Conservation (phyloP, 2,329 filamentous ascomycete species). For the Rhynchosporium graminicola region DNA sequence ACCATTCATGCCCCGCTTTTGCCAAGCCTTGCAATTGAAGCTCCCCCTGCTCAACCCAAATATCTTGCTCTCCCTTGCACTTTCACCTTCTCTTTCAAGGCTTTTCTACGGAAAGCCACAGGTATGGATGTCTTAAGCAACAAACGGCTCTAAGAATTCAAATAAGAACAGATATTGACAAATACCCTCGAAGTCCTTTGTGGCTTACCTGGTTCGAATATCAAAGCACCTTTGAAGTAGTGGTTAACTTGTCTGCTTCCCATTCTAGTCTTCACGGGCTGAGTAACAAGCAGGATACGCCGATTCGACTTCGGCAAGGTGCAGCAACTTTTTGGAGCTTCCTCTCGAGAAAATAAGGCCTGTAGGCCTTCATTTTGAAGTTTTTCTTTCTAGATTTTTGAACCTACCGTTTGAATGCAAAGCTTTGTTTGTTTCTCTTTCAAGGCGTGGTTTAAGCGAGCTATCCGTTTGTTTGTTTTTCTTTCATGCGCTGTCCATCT, state of each 20-base stretch:
- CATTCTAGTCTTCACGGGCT: neutral
- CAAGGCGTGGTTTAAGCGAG: neutral
- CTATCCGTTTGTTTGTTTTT: neutral
- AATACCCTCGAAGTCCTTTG: neutral
- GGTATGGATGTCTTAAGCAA: neutral
- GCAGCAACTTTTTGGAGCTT: neutral
- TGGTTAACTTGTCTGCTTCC: conserved; percentile 20
- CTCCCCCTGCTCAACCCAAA: neutral
- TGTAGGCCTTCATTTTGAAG: neutral
- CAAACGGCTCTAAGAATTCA: neutral
- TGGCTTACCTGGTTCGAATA: neutral
- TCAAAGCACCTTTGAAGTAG: conserved; percentile 13
- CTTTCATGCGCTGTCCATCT: neutral
- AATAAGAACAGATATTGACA: neutral
- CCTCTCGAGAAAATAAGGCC: no score
- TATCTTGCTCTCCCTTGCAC: neutral
- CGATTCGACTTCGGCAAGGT: conserved; percentile 1
- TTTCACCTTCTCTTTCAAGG: no score
- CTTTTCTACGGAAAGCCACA: neutral
- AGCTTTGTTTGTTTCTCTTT: conserved; percentile 8
- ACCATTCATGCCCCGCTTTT: neutral
- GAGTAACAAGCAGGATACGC: conserved; percentile 8
- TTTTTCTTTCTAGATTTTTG: neutral
- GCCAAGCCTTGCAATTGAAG: neutral
- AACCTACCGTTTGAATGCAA: neutral